Evolutionary conservation across 192 early-diverging fungal species (phyloP).

Genomic region (Entomortierella lignicola): DNA sequence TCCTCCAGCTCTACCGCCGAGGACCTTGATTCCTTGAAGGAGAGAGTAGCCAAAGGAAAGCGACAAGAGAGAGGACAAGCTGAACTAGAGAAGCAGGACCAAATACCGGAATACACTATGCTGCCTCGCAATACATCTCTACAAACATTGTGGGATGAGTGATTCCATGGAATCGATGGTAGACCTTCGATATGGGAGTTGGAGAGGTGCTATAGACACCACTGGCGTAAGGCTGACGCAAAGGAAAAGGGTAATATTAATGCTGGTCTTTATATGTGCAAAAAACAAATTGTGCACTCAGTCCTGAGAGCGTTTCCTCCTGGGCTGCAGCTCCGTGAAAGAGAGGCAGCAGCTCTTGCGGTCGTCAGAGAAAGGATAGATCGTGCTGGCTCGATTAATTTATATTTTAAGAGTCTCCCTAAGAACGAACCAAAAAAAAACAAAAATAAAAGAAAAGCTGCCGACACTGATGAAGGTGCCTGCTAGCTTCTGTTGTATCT

Average conservation of each 20-base stretch:
- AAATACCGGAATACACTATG: background rate
- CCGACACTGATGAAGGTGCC: too few relatives aligned
- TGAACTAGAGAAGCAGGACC: too few relatives aligned
- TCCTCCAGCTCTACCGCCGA: too few relatives aligned
- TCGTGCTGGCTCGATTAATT: too few relatives aligned
- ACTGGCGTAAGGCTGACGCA: background rate
- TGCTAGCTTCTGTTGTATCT: too few relatives aligned
- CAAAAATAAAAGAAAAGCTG: too few relatives aligned
- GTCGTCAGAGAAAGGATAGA: too few relatives aligned
- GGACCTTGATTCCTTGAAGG: too few relatives aligned
- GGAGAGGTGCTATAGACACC: background rate
- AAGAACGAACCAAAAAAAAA: too few relatives aligned
- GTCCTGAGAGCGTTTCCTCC: constrained; percentile 7
- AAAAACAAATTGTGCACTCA: constrained; percentile 4
- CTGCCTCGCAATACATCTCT: background rate
- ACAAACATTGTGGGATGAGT: constrained; percentile 10
- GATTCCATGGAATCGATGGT: constrained; percentile 5
- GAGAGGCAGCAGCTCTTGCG: background rate
- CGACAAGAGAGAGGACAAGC: too few relatives aligned
- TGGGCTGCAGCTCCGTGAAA: background rate
- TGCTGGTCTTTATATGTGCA: constrained; percentile 9
- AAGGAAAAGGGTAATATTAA: constrained; percentile 3
- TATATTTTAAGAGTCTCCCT: too few relatives aligned
- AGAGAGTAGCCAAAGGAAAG: too few relatives aligned
- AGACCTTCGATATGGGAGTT: constrained; percentile 16